Evolutionary conservation across 345 rosid species (phyloP).

Genomic region (Diplotaxis tenuifolia): DNA sequence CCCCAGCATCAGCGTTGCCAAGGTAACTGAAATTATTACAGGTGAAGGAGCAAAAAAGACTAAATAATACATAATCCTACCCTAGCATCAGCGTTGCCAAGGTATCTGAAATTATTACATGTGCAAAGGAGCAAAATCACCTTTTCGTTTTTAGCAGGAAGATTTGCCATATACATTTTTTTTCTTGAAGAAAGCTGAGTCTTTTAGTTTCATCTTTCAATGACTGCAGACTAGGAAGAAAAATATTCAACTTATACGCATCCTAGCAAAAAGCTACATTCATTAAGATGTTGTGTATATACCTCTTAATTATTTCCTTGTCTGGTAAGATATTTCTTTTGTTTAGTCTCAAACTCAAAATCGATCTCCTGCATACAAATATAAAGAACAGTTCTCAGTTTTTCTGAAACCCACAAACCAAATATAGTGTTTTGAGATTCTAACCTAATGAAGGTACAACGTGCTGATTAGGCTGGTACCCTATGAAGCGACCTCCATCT

Average conservation of each 20-base stretch:
- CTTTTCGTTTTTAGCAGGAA: neutral
- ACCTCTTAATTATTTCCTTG: neutral
- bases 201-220: neutral
- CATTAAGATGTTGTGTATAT: neutral
- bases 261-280: neutral
- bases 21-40: neutral
- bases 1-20: constrained; percentile 69
- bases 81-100: constrained; percentile 62
- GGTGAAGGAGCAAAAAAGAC: neutral
- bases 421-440: neutral
- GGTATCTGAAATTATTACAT: neutral
- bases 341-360: neutral
- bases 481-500: neutral
- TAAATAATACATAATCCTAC: constrained; percentile 49
- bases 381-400: neutral
- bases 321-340: neutral
- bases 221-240: neutral
- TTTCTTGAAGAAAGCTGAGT: neutral
- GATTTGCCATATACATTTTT: neutral
- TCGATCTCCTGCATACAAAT: neutral
- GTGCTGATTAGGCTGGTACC: neutral
- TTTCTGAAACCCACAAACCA: neutral
- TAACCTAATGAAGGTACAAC: neutral
- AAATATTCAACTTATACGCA: neutral
- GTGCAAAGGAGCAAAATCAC: neutral